phyloP scores from a whole-genome alignment of 306 rosid species.

The Lablab purpureus region DNA sequence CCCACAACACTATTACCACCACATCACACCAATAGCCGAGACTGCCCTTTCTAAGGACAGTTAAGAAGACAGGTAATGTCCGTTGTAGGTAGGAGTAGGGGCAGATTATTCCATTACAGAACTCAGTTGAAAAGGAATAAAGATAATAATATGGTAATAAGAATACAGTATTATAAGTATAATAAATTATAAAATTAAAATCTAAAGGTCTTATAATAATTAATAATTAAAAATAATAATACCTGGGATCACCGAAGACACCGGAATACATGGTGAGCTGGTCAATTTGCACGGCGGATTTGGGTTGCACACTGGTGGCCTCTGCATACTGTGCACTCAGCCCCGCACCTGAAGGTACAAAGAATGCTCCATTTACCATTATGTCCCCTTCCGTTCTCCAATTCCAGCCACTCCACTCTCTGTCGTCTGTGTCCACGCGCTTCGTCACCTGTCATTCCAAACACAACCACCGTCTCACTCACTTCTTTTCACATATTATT shows the following conservation, averaged over 20 bases:
- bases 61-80: constrained; percentile 52
- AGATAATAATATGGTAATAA: background rate
- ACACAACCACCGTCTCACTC: background rate
- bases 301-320: constrained; percentile 81
- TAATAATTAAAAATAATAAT: background rate
- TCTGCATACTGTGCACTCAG: constrained; percentile 60
- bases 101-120: background rate
- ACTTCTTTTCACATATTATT: too few species aligned
- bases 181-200: background rate
- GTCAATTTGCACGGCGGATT: constrained; percentile 77
- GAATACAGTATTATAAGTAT: too few species aligned
- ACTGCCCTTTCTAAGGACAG: constrained; percentile 37
- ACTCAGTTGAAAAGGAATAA: background rate
- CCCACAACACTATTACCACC: background rate
- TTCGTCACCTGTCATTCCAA: constrained; percentile 77
- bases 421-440: constrained; percentile 90
- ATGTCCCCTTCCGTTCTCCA: constrained; percentile 95
- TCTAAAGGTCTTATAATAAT: background rate
- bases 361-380: constrained; percentile 96
- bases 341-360: constrained; percentile 81
- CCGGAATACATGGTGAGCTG: constrained; percentile 88
- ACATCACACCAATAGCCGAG: background rate
- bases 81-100: constrained; percentile 52
- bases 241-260: constrained; percentile 91
- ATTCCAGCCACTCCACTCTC: constrained; percentile 84